Percentiles rank a stretch among this genome's conserved stretches.
Evolutionary conservation across 2,329 filamentous ascomycete species (phyloP).

Genomic region (Hypoxylon sp.): DNA sequence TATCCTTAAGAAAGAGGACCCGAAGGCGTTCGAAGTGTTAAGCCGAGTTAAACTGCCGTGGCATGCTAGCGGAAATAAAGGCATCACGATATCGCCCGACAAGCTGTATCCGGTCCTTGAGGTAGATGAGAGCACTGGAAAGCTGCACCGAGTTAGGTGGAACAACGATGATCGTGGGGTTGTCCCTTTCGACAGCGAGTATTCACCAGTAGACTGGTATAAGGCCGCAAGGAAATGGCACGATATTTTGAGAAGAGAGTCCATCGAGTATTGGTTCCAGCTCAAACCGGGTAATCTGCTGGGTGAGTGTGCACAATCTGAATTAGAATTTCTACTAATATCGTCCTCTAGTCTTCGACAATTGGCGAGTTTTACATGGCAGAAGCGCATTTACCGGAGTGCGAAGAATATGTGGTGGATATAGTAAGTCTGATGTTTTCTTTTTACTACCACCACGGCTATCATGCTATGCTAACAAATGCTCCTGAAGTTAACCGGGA

Average conservation of each 20-base stretch:
- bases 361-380: constrained; percentile 94
- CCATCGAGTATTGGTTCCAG: constrained; percentile 84
- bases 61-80: constrained; percentile 92
- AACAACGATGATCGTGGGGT: constrained; percentile 91
- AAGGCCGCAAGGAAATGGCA: constrained; percentile 82
- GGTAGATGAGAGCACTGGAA: constrained; percentile 59
- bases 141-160: constrained; percentile 80
- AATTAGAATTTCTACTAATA: constrained; percentile 37
- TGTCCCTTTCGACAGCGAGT: constrained; percentile 67
- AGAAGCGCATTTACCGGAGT: constrained; percentile 85
- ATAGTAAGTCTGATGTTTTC: constrained; percentile 72
- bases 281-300: constrained; percentile 83
- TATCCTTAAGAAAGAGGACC: constrained; percentile 69
- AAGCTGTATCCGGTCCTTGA: constrained; percentile 80
- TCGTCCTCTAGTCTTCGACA: constrained; percentile 81
- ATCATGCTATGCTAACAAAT: constrained; percentile 21
- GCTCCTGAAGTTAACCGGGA: constrained; percentile 76
- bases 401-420: constrained; percentile 90
- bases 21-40: constrained; percentile 71
- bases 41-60: constrained; percentile 72
- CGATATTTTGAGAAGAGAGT: constrained; percentile 73
- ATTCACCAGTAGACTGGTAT: constrained; percentile 78
- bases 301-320: constrained; percentile 66
- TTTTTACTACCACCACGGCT: constrained; percentile 26
- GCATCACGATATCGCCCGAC: constrained; percentile 83